Evolutionary conservation across 176 grass and related monocot genomes (phyloP), one percentile per base, ranked within the genome.

Genomic region (Lolium multiflorum): DNA sequence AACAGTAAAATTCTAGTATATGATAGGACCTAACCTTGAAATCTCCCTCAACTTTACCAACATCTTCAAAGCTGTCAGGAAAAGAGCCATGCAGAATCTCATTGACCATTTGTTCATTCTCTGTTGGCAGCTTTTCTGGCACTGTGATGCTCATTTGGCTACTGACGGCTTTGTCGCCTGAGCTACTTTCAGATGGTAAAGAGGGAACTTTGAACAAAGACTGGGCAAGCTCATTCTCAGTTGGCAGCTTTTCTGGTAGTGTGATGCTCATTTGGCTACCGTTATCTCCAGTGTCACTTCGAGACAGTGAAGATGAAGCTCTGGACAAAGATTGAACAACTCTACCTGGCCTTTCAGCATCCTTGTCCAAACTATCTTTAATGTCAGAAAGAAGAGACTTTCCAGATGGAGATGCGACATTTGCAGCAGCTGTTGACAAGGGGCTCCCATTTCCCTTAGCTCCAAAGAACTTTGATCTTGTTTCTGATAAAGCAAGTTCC

Each of bases 101-200:
- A 91, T 98, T 98, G 67, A 98, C 96, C 76, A 98, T 90, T 24
- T 94, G 79, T 63, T 96, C 96, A 86, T 98, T 98, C 61, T 94
- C 92, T 76, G 88, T 90, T 17, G 92, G 90, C 59, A 74, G 52
- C 87, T 92, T 92, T 62, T 83, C 82, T 31, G 81, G 60, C 26
- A 68, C 48, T 74, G n/a, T 37, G n/a, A 11, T 81, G 58, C 70
- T 69, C 49, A 35, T 31, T 81, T 83, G 31, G n/a, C 17, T 52
- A 77, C 41, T 71, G 61, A n/a, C 28, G 62, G 41, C 16, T 16
- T 75, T 81, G 37, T 22, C 48, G 35, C 48, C 67, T 85, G 79
- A 58, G 76, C 24, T 89, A 68, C 83, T 71, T 71, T 77, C 83
- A 71, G 54, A 90, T 61, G 50, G 39, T 77, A 64, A 62, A 60